Evolutionary conservation across 2,329 filamentous ascomycete genomes (phyloP).

Genomic region (Colletotrichum melonis): DNA sequence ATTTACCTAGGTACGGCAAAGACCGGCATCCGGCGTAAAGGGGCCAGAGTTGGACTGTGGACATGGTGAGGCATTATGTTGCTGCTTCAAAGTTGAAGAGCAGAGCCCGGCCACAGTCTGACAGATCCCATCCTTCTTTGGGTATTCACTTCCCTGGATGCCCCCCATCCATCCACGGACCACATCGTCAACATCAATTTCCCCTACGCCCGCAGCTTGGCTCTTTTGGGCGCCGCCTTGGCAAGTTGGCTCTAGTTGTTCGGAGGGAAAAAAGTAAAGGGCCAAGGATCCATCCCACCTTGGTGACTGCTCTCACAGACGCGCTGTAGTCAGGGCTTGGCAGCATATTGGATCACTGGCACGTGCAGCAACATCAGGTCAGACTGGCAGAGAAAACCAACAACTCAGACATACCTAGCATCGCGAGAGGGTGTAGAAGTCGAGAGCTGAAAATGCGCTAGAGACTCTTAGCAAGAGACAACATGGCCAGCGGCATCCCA

Average conservation of each 20-base stretch:
- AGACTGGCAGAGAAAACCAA: background rate
- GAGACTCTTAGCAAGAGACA: background rate
- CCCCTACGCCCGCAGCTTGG: slow-evolving; percentile 28
- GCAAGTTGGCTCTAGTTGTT: slow-evolving; percentile 8
- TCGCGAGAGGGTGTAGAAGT: background rate
- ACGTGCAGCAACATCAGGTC: background rate
- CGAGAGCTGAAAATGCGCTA: background rate
- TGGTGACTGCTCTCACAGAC: no score
- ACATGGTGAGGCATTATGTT: slow-evolving; percentile 25
- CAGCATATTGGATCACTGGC: background rate
- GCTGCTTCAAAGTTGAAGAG: background rate
- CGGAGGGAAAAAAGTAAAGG: background rate
- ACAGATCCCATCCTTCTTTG: background rate
- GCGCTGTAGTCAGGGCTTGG: no score
- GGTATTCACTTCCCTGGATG: background rate
- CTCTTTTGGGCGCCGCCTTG: background rate
- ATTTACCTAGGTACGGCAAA: background rate
- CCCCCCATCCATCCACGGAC: background rate
- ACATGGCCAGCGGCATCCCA: background rate
- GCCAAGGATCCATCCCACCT: background rate
- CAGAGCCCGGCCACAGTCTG: background rate
- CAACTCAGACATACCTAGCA: background rate
- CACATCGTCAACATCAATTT: slow-evolving; percentile 16
- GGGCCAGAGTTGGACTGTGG: background rate
- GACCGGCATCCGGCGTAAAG: background rate